phyloP scores from a whole-genome alignment of 345 rosid genomes.

The Odontarrhena argentea region DNA sequence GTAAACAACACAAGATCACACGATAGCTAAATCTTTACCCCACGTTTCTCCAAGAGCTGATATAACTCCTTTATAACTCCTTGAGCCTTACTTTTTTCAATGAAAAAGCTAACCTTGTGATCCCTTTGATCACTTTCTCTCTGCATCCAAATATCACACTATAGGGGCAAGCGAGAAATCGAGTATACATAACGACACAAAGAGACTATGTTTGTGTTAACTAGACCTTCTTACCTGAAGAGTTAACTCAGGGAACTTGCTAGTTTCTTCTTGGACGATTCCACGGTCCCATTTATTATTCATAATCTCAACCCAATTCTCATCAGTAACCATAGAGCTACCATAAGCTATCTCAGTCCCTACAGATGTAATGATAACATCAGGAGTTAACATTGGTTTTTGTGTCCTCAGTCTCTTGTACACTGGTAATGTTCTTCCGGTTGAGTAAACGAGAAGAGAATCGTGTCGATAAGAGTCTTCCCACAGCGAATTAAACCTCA shows the following conservation, averaged over 20 bases:
- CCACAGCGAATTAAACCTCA: constrained; percentile 89
- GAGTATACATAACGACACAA: no score
- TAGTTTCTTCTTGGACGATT: constrained; percentile 72
- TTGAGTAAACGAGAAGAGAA: constrained; percentile 86
- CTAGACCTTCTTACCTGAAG: constrained; percentile 62
- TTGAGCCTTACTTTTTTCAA: constrained; percentile 75
- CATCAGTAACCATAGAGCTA: constrained; percentile 68
- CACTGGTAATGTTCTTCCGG: constrained; percentile 73
- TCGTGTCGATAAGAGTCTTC: constrained; percentile 73
- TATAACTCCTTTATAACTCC: constrained; percentile 57
- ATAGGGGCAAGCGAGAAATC: no score
- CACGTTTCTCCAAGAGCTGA: constrained; percentile 58
- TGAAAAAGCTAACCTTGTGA: constrained; percentile 77
- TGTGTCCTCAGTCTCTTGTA: constrained; percentile 72
- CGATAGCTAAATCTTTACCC: constrained; percentile 50
- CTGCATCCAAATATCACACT: constrained; percentile 44
- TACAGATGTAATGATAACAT: constrained; percentile 88
- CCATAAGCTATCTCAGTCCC: constrained; percentile 99
- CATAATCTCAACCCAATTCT: constrained; percentile 80
- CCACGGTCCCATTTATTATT: constrained; percentile 80
- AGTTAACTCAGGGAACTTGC: constrained; percentile 76
- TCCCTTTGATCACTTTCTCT: constrained; percentile 76
- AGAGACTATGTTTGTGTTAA: background rate
- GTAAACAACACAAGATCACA: background rate
- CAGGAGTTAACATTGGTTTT: constrained; percentile 92